Conservation (phyloP, 2,329 filamentous ascomycete species). For the Colletotrichum sp. region DNA sequence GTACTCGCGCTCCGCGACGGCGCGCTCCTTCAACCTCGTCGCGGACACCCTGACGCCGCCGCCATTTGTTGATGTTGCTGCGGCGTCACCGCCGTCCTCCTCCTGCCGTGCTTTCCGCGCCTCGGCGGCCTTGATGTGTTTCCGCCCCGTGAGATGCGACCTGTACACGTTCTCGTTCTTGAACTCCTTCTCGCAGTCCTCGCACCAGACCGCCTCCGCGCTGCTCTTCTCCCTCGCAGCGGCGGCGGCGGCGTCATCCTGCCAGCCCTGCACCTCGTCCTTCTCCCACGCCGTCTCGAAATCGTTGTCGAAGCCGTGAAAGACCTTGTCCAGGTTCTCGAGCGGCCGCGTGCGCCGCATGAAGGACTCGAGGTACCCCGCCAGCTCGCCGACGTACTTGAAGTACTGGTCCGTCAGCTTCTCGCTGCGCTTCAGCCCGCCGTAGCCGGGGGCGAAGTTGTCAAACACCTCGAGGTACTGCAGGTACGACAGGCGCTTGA, state of each 20-base stretch:
- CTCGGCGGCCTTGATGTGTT: conserved; percentile 86
- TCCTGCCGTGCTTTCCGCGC: conserved; percentile 57
- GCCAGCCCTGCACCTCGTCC: conserved; percentile 82
- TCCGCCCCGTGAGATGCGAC: conserved; percentile 86
- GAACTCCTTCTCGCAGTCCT: conserved; percentile 93
- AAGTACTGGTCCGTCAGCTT: conserved; percentile 96
- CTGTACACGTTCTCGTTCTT: conserved; percentile 96
- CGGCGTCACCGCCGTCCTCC: conserved; percentile 35
- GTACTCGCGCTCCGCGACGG: conserved; percentile 87
- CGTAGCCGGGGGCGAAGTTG: conserved; percentile 75
- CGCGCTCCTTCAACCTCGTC: conserved; percentile 81
- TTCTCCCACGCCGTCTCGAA: conserved; percentile 85
- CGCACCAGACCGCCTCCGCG: conserved; percentile 81
- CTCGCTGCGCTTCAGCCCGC: conserved; percentile 77
- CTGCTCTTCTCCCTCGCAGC: conserved; percentile 35
- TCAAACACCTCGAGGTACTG: conserved; percentile 95
- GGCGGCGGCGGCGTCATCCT: conserved; percentile 53
- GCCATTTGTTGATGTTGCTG: conserved; percentile 26
- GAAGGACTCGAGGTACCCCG: conserved; percentile 86
- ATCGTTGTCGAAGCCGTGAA: conserved; percentile 78
- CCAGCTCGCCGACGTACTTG: conserved; percentile 80
- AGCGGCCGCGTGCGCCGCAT: conserved; percentile 84
- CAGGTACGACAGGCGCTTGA: conserved; percentile 85
- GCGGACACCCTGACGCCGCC: conserved; percentile 37
- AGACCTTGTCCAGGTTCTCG: conserved; percentile 82